These are phyloP conservation scores for Neurospora sp. DNA, from an alignment of 495 filamentous ascomycete species.

Conservation along the genomic window DNA sequence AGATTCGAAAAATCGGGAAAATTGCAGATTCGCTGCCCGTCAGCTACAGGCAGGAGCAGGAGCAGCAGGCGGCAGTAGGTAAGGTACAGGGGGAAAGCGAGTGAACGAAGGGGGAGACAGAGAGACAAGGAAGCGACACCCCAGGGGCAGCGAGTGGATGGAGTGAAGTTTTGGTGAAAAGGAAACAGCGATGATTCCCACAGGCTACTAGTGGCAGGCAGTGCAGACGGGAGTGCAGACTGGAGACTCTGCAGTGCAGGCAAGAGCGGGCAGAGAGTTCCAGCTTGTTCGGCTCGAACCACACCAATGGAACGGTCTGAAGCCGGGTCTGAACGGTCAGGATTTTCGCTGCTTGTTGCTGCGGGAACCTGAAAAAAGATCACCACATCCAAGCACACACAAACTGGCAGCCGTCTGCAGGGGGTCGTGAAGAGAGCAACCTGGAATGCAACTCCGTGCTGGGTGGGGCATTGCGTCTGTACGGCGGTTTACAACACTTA, in stretches of 20 bases:
- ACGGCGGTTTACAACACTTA: constrained; percentile 1
- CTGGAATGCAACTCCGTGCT: neutral
- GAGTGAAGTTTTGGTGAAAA: neutral
- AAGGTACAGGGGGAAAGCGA: neutral
- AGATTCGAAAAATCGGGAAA: neutral
- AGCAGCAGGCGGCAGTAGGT: neutral
- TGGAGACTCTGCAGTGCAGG: neutral
- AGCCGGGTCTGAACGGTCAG: neutral
- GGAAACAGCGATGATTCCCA: neutral
- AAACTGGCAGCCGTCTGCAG: neutral
- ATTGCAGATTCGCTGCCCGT: neutral
- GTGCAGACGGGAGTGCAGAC: neutral
- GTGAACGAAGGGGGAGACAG: neutral
- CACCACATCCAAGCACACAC: neutral
- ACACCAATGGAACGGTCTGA: neutral
- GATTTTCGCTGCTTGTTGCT: neutral
- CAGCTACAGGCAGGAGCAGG: neutral
- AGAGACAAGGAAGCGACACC: neutral
- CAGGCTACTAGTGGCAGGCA: neutral
- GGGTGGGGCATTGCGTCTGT: neutral
- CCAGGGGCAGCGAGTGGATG: neutral
- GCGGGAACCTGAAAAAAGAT: neutral
- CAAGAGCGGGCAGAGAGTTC: neutral
- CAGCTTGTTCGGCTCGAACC: neutral
- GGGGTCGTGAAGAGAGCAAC: neutral